Evolutionary conservation across 257 asterid genomes (phyloP), one percentile per base, ranked within the genome.

Genomic region (Solanum megistacrolobum): DNA sequence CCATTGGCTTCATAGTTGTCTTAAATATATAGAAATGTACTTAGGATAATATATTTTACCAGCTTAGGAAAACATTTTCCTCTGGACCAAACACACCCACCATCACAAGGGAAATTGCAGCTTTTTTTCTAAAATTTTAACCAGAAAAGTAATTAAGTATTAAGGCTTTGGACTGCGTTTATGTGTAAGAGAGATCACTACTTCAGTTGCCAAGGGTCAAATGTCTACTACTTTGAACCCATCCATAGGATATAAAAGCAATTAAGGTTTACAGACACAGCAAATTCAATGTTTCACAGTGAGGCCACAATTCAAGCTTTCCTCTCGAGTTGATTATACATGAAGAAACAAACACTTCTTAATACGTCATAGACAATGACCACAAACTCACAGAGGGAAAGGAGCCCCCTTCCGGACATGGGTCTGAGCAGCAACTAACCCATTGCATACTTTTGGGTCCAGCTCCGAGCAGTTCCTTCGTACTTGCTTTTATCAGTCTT

Each of bases 371-470:
- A 87, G 73, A 85, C 25, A 85, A 73, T 32, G 88, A 13, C 60
- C 60, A 29, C 62, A 23, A 43, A 41, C 62, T 25, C 36, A 39
- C 82, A 38, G 55, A 43, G 38, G 65, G 65, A 60, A 88, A 86
- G 85, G 87, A 83, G 48, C 73, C 71, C 89, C 89, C 79, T 69
- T 38, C 87, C 25, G n/a, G n/a, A 78, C 81, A 87, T 29, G 31
- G n/a, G 66, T 43, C 20, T 27, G 21, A 75, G 62, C 73, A 73
- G 81, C 62, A 48, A 55, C 88, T 88, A 91, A 65, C 93, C 91
- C 93, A 91, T 91, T 58, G 93, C 91, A 27, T 91, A 89, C 87
- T 91, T 91, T 81, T 91, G 91, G 87, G 93, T 91, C 93, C 93
- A 91, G 93, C 93, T 89, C 69, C 93, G 88, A 79, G 93, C 93